Evolutionary conservation across 306 rosid species (phyloP), one percentile per base, ranked within the genome.

Genomic region (Vigna radiata): DNA sequence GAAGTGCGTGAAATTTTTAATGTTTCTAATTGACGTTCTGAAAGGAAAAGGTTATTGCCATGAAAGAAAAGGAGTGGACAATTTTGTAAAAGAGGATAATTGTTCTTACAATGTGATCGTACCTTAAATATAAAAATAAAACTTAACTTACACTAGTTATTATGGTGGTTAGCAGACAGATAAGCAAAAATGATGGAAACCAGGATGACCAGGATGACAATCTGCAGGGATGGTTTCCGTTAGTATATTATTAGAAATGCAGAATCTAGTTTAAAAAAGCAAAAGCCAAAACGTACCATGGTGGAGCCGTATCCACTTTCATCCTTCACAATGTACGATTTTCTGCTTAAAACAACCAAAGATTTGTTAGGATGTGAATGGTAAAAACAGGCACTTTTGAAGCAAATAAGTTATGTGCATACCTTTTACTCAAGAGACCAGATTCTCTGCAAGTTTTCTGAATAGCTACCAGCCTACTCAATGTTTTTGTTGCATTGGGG

Each of bases 371-470:
- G 31, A 23, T 73, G 33, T 39, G 50, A 60, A 72, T 39, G 67
- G 50, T 66, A 37, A 61, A 48, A 62, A 73, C 6, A 52, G 18
- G 3, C 10, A 82, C n/a, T 25, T 56, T 67, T 41, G 70, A 80
- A 83, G 80, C 23, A 60, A 80, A 46, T 73, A 1, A 47, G 76
- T 58, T 73, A 73, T 43, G 76, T 29, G 36, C 58, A 66, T 81
- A 67, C 99, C 99, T 86, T 81, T 86, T 82, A 86, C 65, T 88
- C 50, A 90, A 83, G 72, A 86, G 70, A 61, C 99, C 97, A 49
- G 99, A 92, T 67, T 88, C 87, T 87, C 89, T 81, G 89, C 99
- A 95, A 73, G 83, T 71, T 78, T 86, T 88, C 88, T 89, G 97
- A 83, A 90, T 84, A 16, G 83, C 85, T 81, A 83, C 96, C 68